Evolutionary conservation across 805 yeast species (phyloP), one percentile per base, ranked within the genome.

Genomic region (Suhomyces tanzawaensis): DNA sequence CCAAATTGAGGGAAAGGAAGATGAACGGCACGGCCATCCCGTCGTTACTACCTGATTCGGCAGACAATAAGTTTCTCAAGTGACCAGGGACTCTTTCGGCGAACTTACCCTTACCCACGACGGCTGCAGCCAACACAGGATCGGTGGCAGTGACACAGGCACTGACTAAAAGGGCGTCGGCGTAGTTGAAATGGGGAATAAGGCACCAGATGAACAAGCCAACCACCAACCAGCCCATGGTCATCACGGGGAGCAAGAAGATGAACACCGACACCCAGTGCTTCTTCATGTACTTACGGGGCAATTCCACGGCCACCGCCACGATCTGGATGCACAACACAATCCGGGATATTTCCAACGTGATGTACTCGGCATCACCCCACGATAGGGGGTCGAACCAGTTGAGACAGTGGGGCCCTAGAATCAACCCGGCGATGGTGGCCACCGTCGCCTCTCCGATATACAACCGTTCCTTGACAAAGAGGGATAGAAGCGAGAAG

Each of bases 11-110:
- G 2, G 93, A 79, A 29, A 90, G 60, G 63, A 72, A 71, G 18
- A 86, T 85, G 55, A 89, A 89, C 0, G 97, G 97, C 55, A 86
- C 89, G 0, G 96, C 96, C 93, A 89, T 83, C 30, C 97, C 97
- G 55, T 89, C 97, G 60, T 89, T 89, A 57, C 95, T 85, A 3
- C 90, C 95, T 0, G 91, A 82, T 51, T 87, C 95, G 0, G 95
- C 95, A 21, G 90, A 77, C 18, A 90, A 66, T 32, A 89, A 62
- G 53, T 88, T 85, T 49, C 95, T 72, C 63, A 89, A 71, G 62
- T 89, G 96, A n/a, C 95, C 95, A 1, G 96, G 95, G 13, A 89
- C 95, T 39, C 95, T 76, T 53, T 77, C 78, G 11, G 96, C 95
- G 58, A 89, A 89, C 56, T 86, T 85, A 48, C 95, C 95, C 52